These are phyloP conservation scores for Cladosporium sp. DNA, from an alignment of 2,329 filamentous ascomycete species.

Conservation along the genomic window DNA sequence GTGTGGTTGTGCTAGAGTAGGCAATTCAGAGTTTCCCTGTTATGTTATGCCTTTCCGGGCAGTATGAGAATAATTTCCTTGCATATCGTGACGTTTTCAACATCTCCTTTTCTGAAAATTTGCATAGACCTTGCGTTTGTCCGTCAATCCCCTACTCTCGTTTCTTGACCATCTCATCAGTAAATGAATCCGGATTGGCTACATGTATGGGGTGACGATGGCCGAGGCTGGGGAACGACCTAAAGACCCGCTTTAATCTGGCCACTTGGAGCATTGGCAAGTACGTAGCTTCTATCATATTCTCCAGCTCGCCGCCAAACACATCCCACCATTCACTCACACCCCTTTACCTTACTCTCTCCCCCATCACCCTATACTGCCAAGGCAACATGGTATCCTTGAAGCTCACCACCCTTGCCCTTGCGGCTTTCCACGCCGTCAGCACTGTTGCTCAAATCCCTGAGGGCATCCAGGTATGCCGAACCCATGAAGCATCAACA, in stretches of 20 bases:
- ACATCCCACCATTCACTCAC: not conserved
- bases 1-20: too few relatives aligned
- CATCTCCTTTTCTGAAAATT: too few relatives aligned
- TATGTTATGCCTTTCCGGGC: too few relatives aligned
- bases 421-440: conserved; percentile 66
- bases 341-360: too few relatives aligned
- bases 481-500: conserved; percentile 29
- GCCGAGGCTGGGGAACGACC: not conserved
- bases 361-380: not conserved
- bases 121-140: too few relatives aligned
- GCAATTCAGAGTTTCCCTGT: too few relatives aligned
- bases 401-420: conserved; percentile 66
- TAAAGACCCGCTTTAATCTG: not conserved
- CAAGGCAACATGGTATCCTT: conserved; percentile 62
- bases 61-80: too few relatives aligned
- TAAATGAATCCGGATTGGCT: too few relatives aligned
- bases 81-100: too few relatives aligned
- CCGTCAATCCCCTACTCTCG: too few relatives aligned
- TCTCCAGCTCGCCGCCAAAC: not conserved
- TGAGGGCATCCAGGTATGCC: conserved; percentile 25
- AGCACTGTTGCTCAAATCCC: conserved; percentile 57
- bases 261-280: not conserved
- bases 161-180: too few relatives aligned
- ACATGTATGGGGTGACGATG: too few relatives aligned
- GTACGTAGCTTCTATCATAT: not conserved